Evolutionary conservation across 2,329 filamentous ascomycete species (phyloP), one percentile per base, ranked within the genome.

Genomic region (Ilyonectria destructans): DNA sequence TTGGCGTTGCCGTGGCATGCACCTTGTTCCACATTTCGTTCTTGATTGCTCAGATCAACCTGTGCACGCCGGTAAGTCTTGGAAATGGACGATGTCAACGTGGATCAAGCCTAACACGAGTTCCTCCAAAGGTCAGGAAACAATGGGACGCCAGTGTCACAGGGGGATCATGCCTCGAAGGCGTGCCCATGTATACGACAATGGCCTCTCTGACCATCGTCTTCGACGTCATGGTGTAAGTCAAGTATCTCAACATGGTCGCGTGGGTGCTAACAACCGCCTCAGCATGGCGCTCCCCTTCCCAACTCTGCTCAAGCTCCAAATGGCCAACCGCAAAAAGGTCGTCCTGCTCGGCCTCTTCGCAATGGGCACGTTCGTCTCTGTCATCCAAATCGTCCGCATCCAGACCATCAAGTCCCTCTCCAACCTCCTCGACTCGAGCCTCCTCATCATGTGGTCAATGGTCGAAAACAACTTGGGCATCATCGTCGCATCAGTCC

Each of bases 311-410:
- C 59, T 82, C 37, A 75, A 75, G 15, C 77, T 80, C 1, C 78
- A 80, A 45, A 80, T 85, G 31, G 80, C 81, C 31, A 72, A 62
- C 1, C 80, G 80, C 26, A 83, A 82, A 57, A 85, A 86, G 74
- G 51, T 81, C 3, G 79, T 84, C 3, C 77, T 87, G 0, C 76
- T 82, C 0, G 76, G 76, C 6, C 77, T 87, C 31, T 87, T 87
- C 71, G 79, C 80, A 3, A 79, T 88, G 26, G 86, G 86, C n/a
- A 76, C 84, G 58, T 87, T 88, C 77, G 82, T 87, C 49, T 86
- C 84, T 6, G 69, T 85, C 54, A 85, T 87, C 63, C 85, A 87
- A 70, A 82, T 86, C 63, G 80, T 88, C 67, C 85, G 85, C 15
- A 85, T 87, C 64, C 81, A 83, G 63, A 86, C 83, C n/a, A 82